A percentile compares a stretch with the other conserved stretches of the same genome.
phyloP scores from a whole-genome alignment of 2,329 filamentous ascomycete species.

The Dactylellina drechsleri region DNA sequence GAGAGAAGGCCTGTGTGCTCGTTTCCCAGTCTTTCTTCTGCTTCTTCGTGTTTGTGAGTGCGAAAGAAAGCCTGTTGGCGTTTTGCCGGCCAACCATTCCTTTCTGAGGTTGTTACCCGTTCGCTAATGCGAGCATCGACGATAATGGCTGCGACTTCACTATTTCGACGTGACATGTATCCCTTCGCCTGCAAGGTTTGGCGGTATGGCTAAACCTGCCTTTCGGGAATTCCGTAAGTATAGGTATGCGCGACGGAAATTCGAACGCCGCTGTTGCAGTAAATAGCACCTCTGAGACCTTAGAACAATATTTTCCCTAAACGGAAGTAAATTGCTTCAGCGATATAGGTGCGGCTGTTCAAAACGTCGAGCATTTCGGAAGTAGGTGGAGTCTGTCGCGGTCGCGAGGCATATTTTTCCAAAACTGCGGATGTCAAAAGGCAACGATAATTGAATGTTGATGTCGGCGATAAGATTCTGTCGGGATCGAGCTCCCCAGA shows the following conservation, averaged over 20 bases:
- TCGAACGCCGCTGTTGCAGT: constrained; percentile 44
- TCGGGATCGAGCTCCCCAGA: constrained; percentile 19
- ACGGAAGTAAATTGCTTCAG: constrained; percentile 18
- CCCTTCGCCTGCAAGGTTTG: constrained; percentile 24
- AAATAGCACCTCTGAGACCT: constrained; percentile 3
- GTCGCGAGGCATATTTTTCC: constrained; percentile 49
- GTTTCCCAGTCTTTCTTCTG: not conserved
- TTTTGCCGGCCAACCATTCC: constrained; percentile 36
- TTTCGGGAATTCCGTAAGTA: constrained; percentile 34
- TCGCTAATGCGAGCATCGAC: constrained; percentile 36
- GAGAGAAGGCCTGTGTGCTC: not conserved
- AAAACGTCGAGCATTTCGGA: constrained; percentile 40
- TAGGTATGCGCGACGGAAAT: constrained; percentile 38
- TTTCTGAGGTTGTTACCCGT: constrained; percentile 53
- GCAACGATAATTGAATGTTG: constrained; percentile 2
- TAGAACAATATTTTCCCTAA: constrained; percentile 15
- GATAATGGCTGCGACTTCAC: constrained; percentile 8
- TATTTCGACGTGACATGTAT: constrained; percentile 16
- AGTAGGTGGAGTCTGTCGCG: constrained; percentile 24
- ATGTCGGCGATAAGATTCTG: constrained; percentile 30
- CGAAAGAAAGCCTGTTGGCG: constrained; percentile 2
- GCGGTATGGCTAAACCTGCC: constrained; percentile 18
- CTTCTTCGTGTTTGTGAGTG: constrained; percentile 24
- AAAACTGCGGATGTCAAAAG: constrained; percentile 12
- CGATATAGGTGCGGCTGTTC: constrained; percentile 31